A percentile compares a stretch with the other conserved stretches of the same genome.
Conservation (phyloP, 495 filamentous ascomycete genomes). For the Viridothelium virens region DNA sequence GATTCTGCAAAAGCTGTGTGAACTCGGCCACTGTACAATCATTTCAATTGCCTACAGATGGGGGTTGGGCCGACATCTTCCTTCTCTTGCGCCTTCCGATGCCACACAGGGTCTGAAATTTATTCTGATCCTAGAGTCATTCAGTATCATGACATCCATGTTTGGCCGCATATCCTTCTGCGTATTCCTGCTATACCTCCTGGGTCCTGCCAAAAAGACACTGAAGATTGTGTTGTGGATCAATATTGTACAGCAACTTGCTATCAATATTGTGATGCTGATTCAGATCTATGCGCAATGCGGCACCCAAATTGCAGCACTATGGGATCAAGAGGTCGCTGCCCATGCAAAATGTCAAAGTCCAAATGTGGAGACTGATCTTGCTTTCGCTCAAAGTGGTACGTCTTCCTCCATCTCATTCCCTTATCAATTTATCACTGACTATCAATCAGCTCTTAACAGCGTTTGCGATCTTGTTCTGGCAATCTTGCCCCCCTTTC, state of each 20-base stretch:
- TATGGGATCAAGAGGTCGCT: not conserved
- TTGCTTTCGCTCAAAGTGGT: not conserved
- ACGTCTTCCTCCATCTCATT: not conserved
- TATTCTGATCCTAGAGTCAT: not conserved
- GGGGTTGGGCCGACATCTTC: not conserved
- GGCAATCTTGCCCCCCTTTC: not conserved
- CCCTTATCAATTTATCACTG: not conserved
- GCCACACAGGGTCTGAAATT: not conserved
- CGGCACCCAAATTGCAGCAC: not conserved
- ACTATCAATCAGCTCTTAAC: not conserved
- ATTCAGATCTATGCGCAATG: not conserved
- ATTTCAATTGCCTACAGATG: not conserved
- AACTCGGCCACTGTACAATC: not conserved
- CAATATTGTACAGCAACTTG: not conserved
- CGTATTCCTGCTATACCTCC: not conserved
- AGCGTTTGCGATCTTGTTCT: constrained; percentile 1
- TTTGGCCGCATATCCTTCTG: not conserved
- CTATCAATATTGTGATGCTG: not conserved
- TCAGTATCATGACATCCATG: not conserved
- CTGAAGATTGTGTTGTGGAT: not conserved
- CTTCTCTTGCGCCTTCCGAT: not conserved
- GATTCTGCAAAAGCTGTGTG: not conserved
- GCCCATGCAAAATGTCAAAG: not conserved
- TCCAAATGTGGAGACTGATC: not conserved
- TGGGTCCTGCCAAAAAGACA: not conserved